Evolutionary conservation across 2,329 filamentous ascomycete species (phyloP).

Genomic region (Xylariales sp.): DNA sequence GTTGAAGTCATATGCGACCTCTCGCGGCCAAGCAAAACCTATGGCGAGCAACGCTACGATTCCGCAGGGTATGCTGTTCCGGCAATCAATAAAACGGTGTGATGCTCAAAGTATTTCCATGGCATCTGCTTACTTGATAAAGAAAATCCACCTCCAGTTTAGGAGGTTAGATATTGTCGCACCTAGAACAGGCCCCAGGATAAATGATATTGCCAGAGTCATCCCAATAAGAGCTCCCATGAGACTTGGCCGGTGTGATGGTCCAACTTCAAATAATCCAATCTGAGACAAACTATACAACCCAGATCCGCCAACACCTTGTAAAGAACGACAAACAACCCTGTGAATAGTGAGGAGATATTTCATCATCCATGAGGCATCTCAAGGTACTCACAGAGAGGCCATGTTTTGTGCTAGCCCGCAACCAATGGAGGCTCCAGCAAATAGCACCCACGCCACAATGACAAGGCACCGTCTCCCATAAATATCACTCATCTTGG

Average conservation of each 20-base stretch:
- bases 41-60: slow-evolving; percentile 41
- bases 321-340: slow-evolving; percentile 54
- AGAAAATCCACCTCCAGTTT: slow-evolving; percentile 57
- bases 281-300: slow-evolving; percentile 58
- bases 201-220: slow-evolving; percentile 52
- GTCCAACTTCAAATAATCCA: slow-evolving; percentile 52
- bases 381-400: slow-evolving; percentile 36
- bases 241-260: slow-evolving; percentile 45
- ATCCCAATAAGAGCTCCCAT: slow-evolving; percentile 52
- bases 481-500: slow-evolving; percentile 57
- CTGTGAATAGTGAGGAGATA: slow-evolving; percentile 24
- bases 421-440: slow-evolving; percentile 52
- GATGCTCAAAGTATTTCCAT: not conserved
- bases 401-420: slow-evolving; percentile 45
- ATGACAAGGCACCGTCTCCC: slow-evolving; percentile 47
- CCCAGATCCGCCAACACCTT: slow-evolving; percentile 58
- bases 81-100: not conserved
- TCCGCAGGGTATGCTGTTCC: slow-evolving; percentile 44
- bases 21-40: slow-evolving; percentile 40
- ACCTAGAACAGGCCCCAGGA: slow-evolving; percentile 55
- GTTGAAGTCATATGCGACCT: slow-evolving; percentile 28
- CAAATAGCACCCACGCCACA: slow-evolving; percentile 49
- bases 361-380: too few relatives aligned
- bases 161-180: slow-evolving; percentile 49
- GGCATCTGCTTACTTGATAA: slow-evolving; percentile 56